Percentiles rank a stretch among this genome's conserved stretches.
These are phyloP conservation scores for Bondarzewia mesenterica DNA, from an alignment of 1,284 basidiomycete species.

Conservation along the genomic window DNA sequence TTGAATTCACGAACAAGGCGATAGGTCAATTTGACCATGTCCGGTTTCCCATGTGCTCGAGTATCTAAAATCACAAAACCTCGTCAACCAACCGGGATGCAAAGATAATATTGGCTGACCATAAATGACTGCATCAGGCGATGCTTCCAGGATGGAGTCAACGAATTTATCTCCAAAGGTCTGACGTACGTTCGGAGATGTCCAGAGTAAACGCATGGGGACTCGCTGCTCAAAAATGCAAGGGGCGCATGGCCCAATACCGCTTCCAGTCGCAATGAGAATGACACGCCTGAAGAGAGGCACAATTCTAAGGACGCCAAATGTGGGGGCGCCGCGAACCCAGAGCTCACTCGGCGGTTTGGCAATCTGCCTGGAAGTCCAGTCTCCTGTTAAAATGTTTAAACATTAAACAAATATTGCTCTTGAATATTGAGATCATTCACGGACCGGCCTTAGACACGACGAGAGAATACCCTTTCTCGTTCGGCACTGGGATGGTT, in stretches of 20 bases:
- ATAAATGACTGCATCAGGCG: conserved; percentile 49
- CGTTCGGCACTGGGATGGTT: conserved; percentile 41
- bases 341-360: conserved; percentile 46
- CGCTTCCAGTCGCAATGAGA: conserved; percentile 53
- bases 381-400: no score
- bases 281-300: conserved; percentile 51
- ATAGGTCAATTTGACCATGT: conserved; percentile 54
- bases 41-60: conserved; percentile 48
- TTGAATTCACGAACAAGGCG: conserved; percentile 50
- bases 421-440: no score
- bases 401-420: no score
- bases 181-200: conserved; percentile 48
- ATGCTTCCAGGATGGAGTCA: conserved; percentile 42
- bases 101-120: conserved; percentile 22
- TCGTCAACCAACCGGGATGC: neutral
- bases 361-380: conserved; percentile 44
- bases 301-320: conserved; percentile 49
- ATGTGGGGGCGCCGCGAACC: conserved; percentile 52
- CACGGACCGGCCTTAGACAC: conserved; percentile 50
- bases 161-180: conserved; percentile 54
- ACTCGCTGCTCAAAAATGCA: conserved; percentile 42
- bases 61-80: conserved; percentile 31
- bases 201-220: conserved; percentile 51
- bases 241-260: conserved; percentile 52
- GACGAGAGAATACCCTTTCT: conserved; percentile 47